These are phyloP conservation scores for Eucalyptus sp. DNA, from an alignment of 345 rosid species.

Conservation along the genomic window DNA sequence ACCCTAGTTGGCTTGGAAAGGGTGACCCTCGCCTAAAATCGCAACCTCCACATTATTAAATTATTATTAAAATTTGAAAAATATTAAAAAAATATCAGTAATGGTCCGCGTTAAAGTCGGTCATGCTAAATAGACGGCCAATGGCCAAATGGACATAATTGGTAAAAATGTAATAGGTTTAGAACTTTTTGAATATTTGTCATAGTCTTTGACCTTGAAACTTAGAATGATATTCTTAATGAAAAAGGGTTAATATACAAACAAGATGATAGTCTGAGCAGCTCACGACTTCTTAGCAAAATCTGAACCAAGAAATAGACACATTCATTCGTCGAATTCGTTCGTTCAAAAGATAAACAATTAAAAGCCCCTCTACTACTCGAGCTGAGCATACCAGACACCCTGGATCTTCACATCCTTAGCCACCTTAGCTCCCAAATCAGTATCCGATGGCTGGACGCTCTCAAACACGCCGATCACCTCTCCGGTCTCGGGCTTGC, in stretches of 20 bases:
- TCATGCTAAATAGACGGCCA: no score
- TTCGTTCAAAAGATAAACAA: not conserved
- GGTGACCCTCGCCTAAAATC: not conserved
- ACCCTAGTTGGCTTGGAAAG: not conserved
- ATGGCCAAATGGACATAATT: not conserved
- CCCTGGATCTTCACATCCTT: conserved; percentile 98
- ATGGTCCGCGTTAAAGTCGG: no score
- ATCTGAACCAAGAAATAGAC: conserved; percentile 10
- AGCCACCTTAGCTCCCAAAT: conserved; percentile 87
- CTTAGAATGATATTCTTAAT: not conserved
- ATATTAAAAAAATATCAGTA: no score
- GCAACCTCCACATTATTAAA: no score
- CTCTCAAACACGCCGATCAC: conserved; percentile 95
- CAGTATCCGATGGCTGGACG: conserved; percentile 95
- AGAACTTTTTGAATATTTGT: not conserved
- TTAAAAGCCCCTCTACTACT: conserved; percentile 17
- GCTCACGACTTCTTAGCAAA: conserved; percentile 11
- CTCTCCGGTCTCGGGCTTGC: conserved; percentile 88
- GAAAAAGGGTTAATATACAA: not conserved
- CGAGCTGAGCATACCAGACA: conserved; percentile 96
- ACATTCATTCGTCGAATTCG: not conserved
- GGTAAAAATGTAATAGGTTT: no score
- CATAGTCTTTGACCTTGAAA: not conserved
- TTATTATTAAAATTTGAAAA: no score
- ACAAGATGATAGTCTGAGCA: not conserved